Conservation (phyloP, 1,284 basidiomycete species). For the Chiua sp. region DNA sequence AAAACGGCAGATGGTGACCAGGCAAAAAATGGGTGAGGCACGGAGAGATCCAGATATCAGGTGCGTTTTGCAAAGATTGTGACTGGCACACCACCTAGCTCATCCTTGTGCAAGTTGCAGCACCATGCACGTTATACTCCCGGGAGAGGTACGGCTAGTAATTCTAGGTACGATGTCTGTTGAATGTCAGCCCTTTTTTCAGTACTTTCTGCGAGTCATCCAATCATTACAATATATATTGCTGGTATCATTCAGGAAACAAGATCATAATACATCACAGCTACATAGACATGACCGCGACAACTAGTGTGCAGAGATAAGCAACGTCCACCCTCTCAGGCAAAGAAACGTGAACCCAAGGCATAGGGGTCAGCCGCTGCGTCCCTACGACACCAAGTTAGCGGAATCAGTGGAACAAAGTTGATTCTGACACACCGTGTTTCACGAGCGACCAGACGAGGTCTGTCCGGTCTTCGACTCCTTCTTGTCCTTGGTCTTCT, state of each 20-base stretch:
- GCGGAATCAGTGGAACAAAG: neutral
- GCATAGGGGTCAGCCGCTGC: neutral
- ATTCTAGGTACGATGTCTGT: too few species aligned
- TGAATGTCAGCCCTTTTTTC: neutral
- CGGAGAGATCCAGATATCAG: conserved; percentile 5
- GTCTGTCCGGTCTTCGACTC: neutral
- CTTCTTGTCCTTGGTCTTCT: too few species aligned
- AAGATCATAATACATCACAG: conserved; percentile 6
- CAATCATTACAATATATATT: too few species aligned
- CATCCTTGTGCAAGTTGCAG: neutral
- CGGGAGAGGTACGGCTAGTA: too few species aligned
- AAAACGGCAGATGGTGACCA: conserved; percentile 13
- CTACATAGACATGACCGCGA: conserved; percentile 4
- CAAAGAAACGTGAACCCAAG: neutral
- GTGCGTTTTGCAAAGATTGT: conserved; percentile 14
- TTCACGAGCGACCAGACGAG: too few species aligned
- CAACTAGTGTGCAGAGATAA: conserved; percentile 14
- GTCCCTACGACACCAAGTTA: conserved; percentile 6
- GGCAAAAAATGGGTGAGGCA: conserved; percentile 9
- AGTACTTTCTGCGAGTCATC: too few species aligned
- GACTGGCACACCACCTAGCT: neutral
- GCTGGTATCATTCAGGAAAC: neutral
- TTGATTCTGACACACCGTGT: conserved; percentile 9
- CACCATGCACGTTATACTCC: too few species aligned
- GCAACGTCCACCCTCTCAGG: conserved; percentile 8